Conservation (phyloP, 768 basidiomycete species). For the Phallus indusiatus region DNA sequence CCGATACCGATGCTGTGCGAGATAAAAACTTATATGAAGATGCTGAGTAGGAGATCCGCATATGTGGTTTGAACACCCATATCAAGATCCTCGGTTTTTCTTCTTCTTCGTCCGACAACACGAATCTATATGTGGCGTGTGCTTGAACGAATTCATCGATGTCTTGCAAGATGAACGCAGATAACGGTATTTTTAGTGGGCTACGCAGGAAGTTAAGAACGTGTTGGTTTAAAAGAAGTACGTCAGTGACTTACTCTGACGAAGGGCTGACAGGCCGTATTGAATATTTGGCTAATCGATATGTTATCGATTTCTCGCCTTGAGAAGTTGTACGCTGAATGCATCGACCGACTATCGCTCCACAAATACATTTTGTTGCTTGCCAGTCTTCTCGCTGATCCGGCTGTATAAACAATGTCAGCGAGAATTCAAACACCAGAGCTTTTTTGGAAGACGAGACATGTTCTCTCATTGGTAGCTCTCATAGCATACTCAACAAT, state of each 20-base stretch:
- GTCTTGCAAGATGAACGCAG: conserved; percentile 85
- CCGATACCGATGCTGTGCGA: conserved; percentile 50
- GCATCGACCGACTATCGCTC: conserved; percentile 69
- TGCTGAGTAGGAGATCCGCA: conserved; percentile 67
- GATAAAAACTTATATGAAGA: conserved; percentile 46
- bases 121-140: conserved; percentile 89
- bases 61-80: conserved; percentile 91
- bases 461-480: conserved; percentile 90
- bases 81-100: conserved; percentile 71
- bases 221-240: not conserved
- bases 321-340: conserved; percentile 36
- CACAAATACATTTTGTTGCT: conserved; percentile 68
- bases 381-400: conserved; percentile 39
- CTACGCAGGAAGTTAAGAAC: conserved; percentile 16
- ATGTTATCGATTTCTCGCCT: conserved; percentile 32
- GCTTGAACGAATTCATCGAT: conserved; percentile 88
- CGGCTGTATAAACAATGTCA: conserved; percentile 35
- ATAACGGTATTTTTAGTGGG: conserved; percentile 45
- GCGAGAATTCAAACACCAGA: conserved; percentile 10
- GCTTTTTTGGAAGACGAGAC: conserved; percentile 13
- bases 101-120: conserved; percentile 80
- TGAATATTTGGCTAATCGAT: conserved; percentile 76
- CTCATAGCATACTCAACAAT: conserved; percentile 62
- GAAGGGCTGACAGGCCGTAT: conserved; percentile 58
- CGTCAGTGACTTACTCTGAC: conserved; percentile 43